A percentile compares a stretch with the other conserved stretches of the same genome.
Evolutionary conservation across 2,329 filamentous ascomycete genomes (phyloP).

Genomic region (Diaporthe sp.): DNA sequence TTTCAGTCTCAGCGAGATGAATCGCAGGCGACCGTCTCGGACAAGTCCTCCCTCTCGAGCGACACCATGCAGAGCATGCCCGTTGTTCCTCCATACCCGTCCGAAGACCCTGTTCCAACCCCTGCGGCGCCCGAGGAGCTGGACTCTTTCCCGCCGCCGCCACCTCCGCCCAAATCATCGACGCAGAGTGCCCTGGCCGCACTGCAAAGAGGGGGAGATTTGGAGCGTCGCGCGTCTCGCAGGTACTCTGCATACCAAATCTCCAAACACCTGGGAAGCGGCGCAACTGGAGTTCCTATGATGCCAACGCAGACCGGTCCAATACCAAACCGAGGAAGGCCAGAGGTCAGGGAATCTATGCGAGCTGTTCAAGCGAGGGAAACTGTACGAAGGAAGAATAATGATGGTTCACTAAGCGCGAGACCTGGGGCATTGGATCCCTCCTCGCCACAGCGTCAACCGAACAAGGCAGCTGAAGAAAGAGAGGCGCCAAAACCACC

Average conservation of each 20-base stretch:
- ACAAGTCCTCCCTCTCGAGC: constrained; percentile 79
- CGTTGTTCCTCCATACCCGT: constrained; percentile 79
- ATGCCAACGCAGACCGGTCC: constrained; percentile 87
- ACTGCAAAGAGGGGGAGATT: constrained; percentile 89
- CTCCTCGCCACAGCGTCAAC: constrained; percentile 71
- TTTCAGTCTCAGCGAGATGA: constrained; percentile 64
- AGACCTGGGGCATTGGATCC: constrained; percentile 57
- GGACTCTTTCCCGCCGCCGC: constrained; percentile 79
- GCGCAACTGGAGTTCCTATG: constrained; percentile 86
- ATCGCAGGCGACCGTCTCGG: constrained; percentile 66
- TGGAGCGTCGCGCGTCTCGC: constrained; percentile 92
- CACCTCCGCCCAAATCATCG: constrained; percentile 84
- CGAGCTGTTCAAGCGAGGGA: constrained; percentile 73
- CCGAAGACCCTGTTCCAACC: constrained; percentile 66
- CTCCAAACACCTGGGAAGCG: constrained; percentile 88
- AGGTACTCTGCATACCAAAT: constrained; percentile 98
- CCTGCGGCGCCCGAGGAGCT: constrained; percentile 58
- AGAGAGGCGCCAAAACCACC: constrained; percentile 52
- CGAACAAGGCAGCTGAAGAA: constrained; percentile 75
- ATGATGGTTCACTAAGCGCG: constrained; percentile 57
- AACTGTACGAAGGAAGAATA: constrained; percentile 61
- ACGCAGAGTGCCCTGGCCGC: constrained; percentile 92
- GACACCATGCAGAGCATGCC: constrained; percentile 82
- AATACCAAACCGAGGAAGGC: constrained; percentile 85
- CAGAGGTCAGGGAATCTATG: constrained; percentile 86